A percentile compares a stretch with the other conserved stretches of the same genome.
phyloP scores from a whole-genome alignment of 1,284 basidiomycete species.

The Microbotryum saponariae region DNA sequence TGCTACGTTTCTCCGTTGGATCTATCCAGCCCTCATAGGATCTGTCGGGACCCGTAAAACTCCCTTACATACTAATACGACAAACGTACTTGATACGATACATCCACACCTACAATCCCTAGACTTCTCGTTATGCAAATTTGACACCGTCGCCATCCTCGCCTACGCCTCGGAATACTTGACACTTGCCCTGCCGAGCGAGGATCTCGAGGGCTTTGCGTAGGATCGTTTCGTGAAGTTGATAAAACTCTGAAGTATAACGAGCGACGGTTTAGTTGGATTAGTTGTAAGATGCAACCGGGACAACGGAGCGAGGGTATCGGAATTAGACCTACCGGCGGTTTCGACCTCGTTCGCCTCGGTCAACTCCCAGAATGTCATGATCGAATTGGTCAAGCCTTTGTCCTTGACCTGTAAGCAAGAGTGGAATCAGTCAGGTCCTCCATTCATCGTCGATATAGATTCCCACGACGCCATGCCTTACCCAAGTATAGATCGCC shows the following conservation, averaged over 20 bases:
- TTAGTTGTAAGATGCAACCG: background rate
- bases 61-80: no score
- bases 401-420: slow-evolving; percentile 44
- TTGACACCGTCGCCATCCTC: slow-evolving; percentile 48
- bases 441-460: no score
- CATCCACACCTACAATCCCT: no score
- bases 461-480: slow-evolving; percentile 10
- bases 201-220: slow-evolving; percentile 46
- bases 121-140: slow-evolving; percentile 39
- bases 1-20: no score
- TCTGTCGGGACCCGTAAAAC: no score
- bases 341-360: slow-evolving; percentile 46
- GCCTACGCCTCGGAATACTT: slow-evolving; percentile 44
- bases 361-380: slow-evolving; percentile 51
- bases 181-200: slow-evolving; percentile 47
- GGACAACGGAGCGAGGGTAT: background rate
- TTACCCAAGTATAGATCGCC: slow-evolving; percentile 48
- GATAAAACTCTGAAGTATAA: slow-evolving; percentile 43
- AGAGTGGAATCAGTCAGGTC: no score
- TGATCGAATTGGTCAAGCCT: slow-evolving; percentile 47
- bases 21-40: no score
- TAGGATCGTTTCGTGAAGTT: slow-evolving; percentile 43
- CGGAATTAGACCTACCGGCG: slow-evolving; percentile 32
- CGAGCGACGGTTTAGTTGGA: background rate
- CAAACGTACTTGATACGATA: no score